Base-by-base conservation (phyloP, 2,329 filamentous ascomycete species). In the Didymella exigua region DNA sequence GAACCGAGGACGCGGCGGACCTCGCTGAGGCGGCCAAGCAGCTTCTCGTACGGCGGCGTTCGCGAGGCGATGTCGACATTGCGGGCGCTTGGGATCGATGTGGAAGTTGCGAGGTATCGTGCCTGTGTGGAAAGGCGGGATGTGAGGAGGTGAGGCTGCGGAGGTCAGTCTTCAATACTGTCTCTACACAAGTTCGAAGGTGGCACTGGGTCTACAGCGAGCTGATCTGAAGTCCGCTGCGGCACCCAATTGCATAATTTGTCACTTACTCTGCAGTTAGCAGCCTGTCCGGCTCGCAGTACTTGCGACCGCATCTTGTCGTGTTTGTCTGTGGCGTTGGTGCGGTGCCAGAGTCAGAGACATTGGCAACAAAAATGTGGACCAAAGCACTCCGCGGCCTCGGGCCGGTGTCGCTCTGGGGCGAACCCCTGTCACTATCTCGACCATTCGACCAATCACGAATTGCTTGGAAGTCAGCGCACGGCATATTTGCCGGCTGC, bases 11-110 rank as follows among this genome's bases (percentile, higher is more conserved):
- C 85, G 49, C 84, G 83, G 49, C 86, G 82, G 27, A 96, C 93
- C 71, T 91, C 82, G 60, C 85, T 81, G 60, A 96, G 88, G 66
- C 88, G 90, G 69, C 83, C 84, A 72, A 93, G 83, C 46, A 96
- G 89, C 76, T 88, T 92, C 66, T 88, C 82, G 77, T 97, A 97
- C 24, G 90, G 90, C 41, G 91, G 90, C 62, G 84, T 87, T 61
- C 86, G 84, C 24, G 83, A 81, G 49, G 79, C 77, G 59, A 82
- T 61, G 46, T 79, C 73, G 47, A 71, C 56, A 36, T 68, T 63
- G 31, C 62, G 68, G 26, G 65, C 63, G 2, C 62, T 63, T 3
- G 69, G 62, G 9, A 63, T 54, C 21, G 61, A 55, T 43, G 72
- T 67, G 4, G 69, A 58, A 36, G 74, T 76, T 14, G 73, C 74